Evolutionary conservation across 1,284 basidiomycete genomes (phyloP).

Genomic region (Athelia sp.): DNA sequence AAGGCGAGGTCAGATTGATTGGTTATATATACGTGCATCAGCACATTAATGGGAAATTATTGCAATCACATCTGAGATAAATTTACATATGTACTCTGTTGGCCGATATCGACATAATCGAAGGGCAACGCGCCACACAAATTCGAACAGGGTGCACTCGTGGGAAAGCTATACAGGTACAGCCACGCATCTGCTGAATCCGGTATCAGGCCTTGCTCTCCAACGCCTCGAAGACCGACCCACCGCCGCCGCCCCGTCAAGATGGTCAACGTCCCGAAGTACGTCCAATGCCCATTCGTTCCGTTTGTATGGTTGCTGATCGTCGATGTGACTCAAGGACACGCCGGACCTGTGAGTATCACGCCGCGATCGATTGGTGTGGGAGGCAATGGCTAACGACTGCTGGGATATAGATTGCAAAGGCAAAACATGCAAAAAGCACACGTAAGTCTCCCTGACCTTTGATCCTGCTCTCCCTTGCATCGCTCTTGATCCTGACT

Average conservation of each 20-base stretch:
- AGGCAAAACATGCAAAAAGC: constrained; percentile 97
- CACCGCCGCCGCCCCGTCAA: constrained; percentile 25
- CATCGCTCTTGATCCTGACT: constrained; percentile 2
- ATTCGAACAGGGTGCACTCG: background rate
- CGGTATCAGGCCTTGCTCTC: background rate
- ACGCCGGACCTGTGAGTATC: constrained; percentile 77
- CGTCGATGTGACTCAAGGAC: constrained; percentile 42
- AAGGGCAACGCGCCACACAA: too few relatives aligned
- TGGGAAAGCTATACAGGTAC: background rate
- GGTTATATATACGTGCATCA: too few relatives aligned
- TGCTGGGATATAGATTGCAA: constrained; percentile 75
- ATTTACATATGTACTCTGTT: too few relatives aligned
- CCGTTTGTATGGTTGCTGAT: constrained; percentile 15
- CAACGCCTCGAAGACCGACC: background rate
- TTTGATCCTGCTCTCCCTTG: too few relatives aligned
- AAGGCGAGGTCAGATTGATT: too few relatives aligned
- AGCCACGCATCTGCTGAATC: background rate
- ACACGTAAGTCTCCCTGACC: constrained; percentile 69
- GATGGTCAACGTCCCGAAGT: constrained; percentile 94
- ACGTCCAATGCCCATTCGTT: constrained; percentile 26
- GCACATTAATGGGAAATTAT: too few relatives aligned
- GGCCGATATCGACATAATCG: too few relatives aligned
- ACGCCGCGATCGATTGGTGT: constrained; percentile 1
- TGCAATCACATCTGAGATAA: too few relatives aligned
- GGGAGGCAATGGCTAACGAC: constrained; percentile 3